Conservation (phyloP, 2,329 filamentous ascomycete species). For the Colletotrichum higginsianum region DNA sequence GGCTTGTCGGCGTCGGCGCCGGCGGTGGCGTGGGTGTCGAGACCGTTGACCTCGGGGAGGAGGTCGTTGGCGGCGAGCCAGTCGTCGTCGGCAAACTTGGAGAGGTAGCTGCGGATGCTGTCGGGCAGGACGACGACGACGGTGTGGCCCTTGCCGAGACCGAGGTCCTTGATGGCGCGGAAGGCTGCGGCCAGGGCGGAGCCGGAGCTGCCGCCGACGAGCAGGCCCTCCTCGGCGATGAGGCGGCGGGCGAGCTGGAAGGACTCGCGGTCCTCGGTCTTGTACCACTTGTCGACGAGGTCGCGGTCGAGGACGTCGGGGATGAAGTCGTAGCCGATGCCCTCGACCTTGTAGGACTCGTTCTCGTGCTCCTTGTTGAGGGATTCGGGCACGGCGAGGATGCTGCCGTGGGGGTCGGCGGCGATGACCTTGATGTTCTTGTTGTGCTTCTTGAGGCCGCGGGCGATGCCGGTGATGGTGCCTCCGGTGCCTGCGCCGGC, state of each 20-base stretch:
- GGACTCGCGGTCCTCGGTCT: slow-evolving; percentile 93
- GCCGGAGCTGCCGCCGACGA: slow-evolving; percentile 94
- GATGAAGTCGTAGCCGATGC: slow-evolving; percentile 98
- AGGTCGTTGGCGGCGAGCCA: slow-evolving; percentile 98
- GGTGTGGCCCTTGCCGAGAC: slow-evolving; percentile 86
- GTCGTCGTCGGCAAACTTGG: slow-evolving; percentile 98
- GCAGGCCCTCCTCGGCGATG: slow-evolving; percentile 93
- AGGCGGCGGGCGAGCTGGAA: slow-evolving; percentile 91
- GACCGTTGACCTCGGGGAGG: slow-evolving; percentile 69
- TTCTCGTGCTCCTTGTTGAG: slow-evolving; percentile 88
- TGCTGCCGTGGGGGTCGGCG: slow-evolving; percentile 92
- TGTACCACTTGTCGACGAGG: slow-evolving; percentile 94
- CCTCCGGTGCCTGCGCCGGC: slow-evolving; percentile 96
- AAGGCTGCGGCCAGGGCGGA: slow-evolving; percentile 90
- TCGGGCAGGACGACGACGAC: slow-evolving; percentile 94
- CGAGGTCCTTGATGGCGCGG: slow-evolving; percentile 81
- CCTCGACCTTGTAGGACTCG: slow-evolving; percentile 96
- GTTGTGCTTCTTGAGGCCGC: slow-evolving; percentile 90
- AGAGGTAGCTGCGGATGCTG: slow-evolving; percentile 96
- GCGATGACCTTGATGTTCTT: slow-evolving; percentile 88
- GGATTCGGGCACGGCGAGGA: slow-evolving; percentile 84
- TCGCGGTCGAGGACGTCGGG: slow-evolving; percentile 90
- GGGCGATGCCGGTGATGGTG: slow-evolving; percentile 91
- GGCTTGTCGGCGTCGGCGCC: slow-evolving; percentile 52
- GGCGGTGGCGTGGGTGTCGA: slow-evolving; percentile 61